Evolutionary conservation across 108 stramenopile genomes (phyloP), one percentile per base, ranked within the genome.

Genomic region (Mayamaea pseudoterrestris): DNA sequence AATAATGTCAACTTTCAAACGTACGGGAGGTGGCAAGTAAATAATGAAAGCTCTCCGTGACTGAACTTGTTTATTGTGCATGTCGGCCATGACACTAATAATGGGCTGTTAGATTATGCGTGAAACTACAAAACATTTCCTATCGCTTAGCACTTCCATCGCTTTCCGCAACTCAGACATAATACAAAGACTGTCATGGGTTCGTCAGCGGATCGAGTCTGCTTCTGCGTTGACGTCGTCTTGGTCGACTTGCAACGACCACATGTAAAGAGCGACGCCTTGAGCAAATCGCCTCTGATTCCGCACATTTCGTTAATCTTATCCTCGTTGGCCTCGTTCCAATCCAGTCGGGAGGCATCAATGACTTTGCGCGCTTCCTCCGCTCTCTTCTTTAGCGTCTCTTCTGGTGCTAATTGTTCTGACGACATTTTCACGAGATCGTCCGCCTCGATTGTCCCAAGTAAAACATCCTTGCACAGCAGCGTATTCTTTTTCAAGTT

Each of bases 171-270:
- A 50, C 83, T 92, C 57, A 82, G 36, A 65, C 97, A 98, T 5
- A 78, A 65, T 1, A 95, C 90, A 65, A 96, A 98, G 17, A 93
- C 88, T 5, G 96, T 99, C 98, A 99, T 99, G 9, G 98, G 98
- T 62, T 99, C 98, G 76, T 99, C 96, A 14, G 98, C 94, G 42
- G 84, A 88, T 25, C 96, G 72, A 1, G 98, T 99, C 61, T 99
- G 96, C 65, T 97, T 98, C 68, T 95, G 93, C 12, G 91, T 93
- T 58, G 93, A 89, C 6, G 89, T 88, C 5, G 96, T 99, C 49
- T 98, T 97, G 24, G 62, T 76, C 27, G 78, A 81, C 66, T 96
- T 95, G 68, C 98, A 99, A 30, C 89, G 57, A 8, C 87, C 87
- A 59, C 98, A 99, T 5, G 90, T 93, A 50, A 97, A 99, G 41